Percentiles rank a stretch among this genome's conserved stretches.
Evolutionary conservation across 768 basidiomycete genomes (phyloP).

Genomic region (Rhizopogon vinicolor): DNA sequence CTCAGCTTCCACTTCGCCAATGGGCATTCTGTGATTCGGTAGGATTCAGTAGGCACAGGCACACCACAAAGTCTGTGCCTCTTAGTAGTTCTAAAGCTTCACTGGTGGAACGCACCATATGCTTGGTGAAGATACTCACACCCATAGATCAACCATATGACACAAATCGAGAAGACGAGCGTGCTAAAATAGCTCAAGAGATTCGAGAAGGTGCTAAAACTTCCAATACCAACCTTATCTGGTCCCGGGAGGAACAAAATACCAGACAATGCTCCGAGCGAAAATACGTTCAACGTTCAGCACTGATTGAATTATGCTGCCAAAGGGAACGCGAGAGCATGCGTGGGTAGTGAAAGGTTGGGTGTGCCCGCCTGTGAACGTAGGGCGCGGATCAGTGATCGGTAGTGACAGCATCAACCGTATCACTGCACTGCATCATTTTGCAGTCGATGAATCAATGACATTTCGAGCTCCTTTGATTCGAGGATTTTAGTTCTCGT

Average conservation of each 20-base stretch:
- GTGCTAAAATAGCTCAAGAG: background rate
- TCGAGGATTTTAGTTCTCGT: background rate
- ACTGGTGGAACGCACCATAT: background rate
- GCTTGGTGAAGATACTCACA: background rate
- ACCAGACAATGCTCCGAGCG: background rate
- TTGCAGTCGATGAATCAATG: background rate
- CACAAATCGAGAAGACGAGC: background rate
- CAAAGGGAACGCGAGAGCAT: background rate
- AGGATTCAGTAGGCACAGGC: background rate
- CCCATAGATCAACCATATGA: background rate
- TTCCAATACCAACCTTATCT: background rate
- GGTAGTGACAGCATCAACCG: background rate
- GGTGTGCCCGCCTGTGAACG: background rate
- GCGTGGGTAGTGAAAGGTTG: background rate
- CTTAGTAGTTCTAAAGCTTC: background rate
- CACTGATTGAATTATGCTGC: background rate
- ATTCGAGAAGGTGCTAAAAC: background rate
- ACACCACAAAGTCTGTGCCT: background rate
- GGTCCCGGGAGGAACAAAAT: background rate
- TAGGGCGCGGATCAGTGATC: background rate
- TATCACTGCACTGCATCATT: no score
- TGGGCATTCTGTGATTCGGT: background rate
- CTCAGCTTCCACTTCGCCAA: background rate
- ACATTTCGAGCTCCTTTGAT: background rate
- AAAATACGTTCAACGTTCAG: background rate